Evolutionary conservation across 2,329 filamentous ascomycete genomes (phyloP).

Genomic region (Mycosphaerelloides madeirae): DNA sequence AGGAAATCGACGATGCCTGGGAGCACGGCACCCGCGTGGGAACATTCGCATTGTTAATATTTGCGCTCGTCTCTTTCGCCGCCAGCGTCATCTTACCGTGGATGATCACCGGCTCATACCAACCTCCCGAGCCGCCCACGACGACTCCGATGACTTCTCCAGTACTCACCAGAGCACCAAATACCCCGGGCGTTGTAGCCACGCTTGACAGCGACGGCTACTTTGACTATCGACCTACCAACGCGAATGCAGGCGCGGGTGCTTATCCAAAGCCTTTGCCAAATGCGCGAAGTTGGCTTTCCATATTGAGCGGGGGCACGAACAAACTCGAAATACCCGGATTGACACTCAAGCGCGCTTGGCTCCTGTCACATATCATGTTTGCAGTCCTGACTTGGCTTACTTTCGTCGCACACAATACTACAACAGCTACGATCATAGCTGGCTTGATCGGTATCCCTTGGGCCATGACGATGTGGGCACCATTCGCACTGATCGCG

Average conservation of each 20-base stretch:
- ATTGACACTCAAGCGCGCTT: conserved; percentile 80
- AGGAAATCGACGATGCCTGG: conserved; percentile 74
- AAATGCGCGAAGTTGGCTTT: conserved; percentile 3
- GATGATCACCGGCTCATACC: conserved; percentile 76
- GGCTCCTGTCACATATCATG: conserved; percentile 79
- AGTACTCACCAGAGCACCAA: conserved; percentile 10
- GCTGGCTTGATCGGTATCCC: conserved; percentile 81
- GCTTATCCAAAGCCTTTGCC: conserved; percentile 1
- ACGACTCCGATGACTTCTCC: conserved; percentile 39
- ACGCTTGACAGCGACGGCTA: background rate
- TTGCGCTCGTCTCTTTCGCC: conserved; percentile 76
- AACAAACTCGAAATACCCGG: conserved; percentile 65
- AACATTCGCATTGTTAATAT: conserved; percentile 83
- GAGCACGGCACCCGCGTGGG: conserved; percentile 81
- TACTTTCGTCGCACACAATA: conserved; percentile 71
- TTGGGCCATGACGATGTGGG: conserved; percentile 86
- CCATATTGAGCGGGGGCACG: background rate
- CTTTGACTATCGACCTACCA: conserved; percentile 1
- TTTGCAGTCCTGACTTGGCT: conserved; percentile 78
- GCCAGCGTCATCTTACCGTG: conserved; percentile 82
- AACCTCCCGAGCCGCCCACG: conserved; percentile 37
- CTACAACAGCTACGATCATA: conserved; percentile 67
- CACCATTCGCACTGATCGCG: conserved; percentile 90
- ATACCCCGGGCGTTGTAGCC: background rate
- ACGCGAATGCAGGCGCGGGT: conserved; percentile 6